These are phyloP conservation scores for Malania oleifera DNA, from an alignment of 164 flowering plant genomes.

Conservation along the genomic window DNA sequence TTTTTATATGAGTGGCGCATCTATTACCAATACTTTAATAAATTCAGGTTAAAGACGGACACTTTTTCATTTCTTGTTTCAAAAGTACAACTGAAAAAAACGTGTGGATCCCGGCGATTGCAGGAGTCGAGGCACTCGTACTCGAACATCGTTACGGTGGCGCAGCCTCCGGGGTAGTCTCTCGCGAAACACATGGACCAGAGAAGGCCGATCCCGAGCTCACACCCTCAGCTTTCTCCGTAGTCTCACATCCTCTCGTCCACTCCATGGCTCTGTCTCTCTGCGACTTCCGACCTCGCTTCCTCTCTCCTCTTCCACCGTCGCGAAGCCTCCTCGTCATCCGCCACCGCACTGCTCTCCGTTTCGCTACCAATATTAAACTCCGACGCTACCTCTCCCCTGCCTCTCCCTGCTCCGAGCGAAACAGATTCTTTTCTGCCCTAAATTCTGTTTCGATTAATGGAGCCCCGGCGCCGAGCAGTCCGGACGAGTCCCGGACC, in stretches of 20 bases:
- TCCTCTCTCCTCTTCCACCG: constrained; percentile 7
- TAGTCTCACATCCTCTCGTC: background rate
- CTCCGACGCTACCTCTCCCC: constrained; percentile 10
- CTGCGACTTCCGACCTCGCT: constrained; percentile 13
- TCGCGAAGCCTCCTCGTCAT: background rate
- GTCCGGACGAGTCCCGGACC: constrained; percentile 7
- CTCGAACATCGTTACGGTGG: too few species aligned
- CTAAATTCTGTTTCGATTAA: constrained; percentile 35
- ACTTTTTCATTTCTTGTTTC: too few species aligned
- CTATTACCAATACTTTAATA: too few species aligned
- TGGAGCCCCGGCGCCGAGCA: constrained; percentile 30
- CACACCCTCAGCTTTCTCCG: too few species aligned
- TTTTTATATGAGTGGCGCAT: too few species aligned
- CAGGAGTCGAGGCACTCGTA: too few species aligned
- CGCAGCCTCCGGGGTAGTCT: too few species aligned
- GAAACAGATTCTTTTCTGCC: background rate
- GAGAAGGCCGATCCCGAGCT: too few species aligned
- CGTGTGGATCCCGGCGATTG: too few species aligned
- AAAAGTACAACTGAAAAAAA: too few species aligned
- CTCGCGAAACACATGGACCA: too few species aligned
- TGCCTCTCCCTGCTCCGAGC: background rate
- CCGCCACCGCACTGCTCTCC: background rate
- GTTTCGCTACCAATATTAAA: background rate
- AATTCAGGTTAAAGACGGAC: too few species aligned
- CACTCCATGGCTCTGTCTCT: constrained; percentile 20